A percentile compares a stretch with the other conserved stretches of the same genome.
These are phyloP conservation scores for Kodamaea hsintzibuensis DNA, from an alignment of 805 yeast species.

Conservation along the genomic window DNA sequence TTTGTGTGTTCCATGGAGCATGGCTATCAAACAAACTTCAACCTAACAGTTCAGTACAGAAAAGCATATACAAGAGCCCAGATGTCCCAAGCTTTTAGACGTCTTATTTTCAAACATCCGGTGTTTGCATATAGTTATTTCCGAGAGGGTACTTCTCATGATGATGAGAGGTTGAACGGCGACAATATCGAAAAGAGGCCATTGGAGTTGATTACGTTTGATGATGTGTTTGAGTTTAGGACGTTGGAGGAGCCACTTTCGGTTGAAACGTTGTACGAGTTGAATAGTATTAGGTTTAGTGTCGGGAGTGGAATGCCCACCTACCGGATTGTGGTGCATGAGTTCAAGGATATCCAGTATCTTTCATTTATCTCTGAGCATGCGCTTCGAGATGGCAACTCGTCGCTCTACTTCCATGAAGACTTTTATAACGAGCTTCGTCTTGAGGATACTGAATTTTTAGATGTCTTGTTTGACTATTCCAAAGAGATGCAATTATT, in stretches of 20 bases:
- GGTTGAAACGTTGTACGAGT: background rate
- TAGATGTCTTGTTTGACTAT: constrained; percentile 1
- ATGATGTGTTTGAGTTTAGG: constrained; percentile 7
- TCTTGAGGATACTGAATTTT: background rate
- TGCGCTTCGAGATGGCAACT: constrained; percentile 9
- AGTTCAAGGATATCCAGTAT: constrained; percentile 8
- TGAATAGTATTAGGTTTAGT: constrained; percentile 4
- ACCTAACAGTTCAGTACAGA: constrained; percentile 7
- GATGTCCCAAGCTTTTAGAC: constrained; percentile 8
- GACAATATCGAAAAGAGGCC: constrained; percentile 7
- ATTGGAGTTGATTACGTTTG: background rate
- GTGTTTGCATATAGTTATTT: constrained; percentile 9
- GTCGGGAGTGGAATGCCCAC: constrained; percentile 6
- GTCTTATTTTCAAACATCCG: constrained; percentile 7
- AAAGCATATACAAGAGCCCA: constrained; percentile 1
- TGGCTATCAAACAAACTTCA: constrained; percentile 9
- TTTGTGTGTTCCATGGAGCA: constrained; percentile 9
- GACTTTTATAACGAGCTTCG: constrained; percentile 3
- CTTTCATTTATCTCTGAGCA: constrained; percentile 8
- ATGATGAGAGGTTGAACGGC: constrained; percentile 8
- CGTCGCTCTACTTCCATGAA: constrained; percentile 8
- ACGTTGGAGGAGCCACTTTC: background rate
- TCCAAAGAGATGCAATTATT: constrained; percentile 1
- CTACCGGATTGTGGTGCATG: constrained; percentile 5
- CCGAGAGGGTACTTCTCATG: constrained; percentile 6